Evolutionary conservation across 805 yeast species (phyloP).

Genomic region (Kazachstania africana): DNA sequence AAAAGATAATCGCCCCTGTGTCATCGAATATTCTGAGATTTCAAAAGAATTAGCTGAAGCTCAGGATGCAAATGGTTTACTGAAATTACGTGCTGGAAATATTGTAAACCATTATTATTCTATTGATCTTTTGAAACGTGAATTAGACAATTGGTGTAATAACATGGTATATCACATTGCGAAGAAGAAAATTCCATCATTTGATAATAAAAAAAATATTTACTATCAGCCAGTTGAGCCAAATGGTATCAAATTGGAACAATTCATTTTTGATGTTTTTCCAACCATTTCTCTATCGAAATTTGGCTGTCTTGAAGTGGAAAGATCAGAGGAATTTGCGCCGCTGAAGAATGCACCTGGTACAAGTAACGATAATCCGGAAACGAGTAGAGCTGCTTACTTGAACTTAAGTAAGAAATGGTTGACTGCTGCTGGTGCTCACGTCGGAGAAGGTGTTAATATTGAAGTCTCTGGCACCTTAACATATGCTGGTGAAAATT

Average conservation of each 20-base stretch:
- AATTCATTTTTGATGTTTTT: slow-evolving; percentile 93
- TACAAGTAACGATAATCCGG: slow-evolving; percentile 73
- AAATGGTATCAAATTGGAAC: slow-evolving; percentile 92
- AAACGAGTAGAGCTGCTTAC: slow-evolving; percentile 58
- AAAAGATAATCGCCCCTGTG: slow-evolving; percentile 62
- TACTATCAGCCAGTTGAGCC: slow-evolving; percentile 56
- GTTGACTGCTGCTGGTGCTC: slow-evolving; percentile 63
- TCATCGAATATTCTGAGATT: slow-evolving; percentile 91
- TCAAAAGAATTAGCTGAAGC: slow-evolving; percentile 59
- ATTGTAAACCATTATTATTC: slow-evolving; percentile 95
- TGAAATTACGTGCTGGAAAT: slow-evolving; percentile 84
- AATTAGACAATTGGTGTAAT: slow-evolving; percentile 59
- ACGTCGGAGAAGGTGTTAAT: slow-evolving; percentile 32
- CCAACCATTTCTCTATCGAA: slow-evolving; percentile 55
- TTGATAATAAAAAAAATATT: slow-evolving; percentile 36
- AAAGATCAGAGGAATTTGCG: slow-evolving; percentile 73
- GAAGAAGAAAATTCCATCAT: slow-evolving; percentile 67
- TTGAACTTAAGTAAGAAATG: slow-evolving; percentile 62
- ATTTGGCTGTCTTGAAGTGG: slow-evolving; percentile 90
- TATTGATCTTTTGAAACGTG: slow-evolving; percentile 50
- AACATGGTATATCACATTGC: slow-evolving; percentile 92
- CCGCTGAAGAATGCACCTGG: slow-evolving; percentile 90
- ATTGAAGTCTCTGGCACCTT: slow-evolving; percentile 73
- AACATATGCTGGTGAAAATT: slow-evolving; percentile 67
- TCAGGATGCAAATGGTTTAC: slow-evolving; percentile 46